Base-by-base conservation (phyloP, 352 stramenopile species). In the Phytophthora vignae region DNA sequence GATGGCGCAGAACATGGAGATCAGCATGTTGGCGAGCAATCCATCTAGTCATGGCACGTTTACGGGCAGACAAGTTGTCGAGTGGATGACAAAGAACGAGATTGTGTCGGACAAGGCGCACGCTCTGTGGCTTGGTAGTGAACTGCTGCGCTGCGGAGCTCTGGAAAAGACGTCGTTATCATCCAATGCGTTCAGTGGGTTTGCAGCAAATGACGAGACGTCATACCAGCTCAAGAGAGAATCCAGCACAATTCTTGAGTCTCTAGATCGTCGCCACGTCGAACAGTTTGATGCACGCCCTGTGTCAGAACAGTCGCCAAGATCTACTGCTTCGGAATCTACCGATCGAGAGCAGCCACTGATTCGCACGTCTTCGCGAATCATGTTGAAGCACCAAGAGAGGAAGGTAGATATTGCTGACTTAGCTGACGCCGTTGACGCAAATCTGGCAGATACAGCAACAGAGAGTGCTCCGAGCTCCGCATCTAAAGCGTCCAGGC, bases 51-150 rank as follows among this genome's bases (percentile, higher is more conserved):
- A 79, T 6, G 82, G 81, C 44, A 76, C 82, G n/a, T 93, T 94
- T 66, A 83, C 82, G 8, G 88, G 88, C 11, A 78, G 78, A 48
- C 69, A 94, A 40, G 71, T 88, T 7, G 76, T 95, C 22, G 71
- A 78, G 10, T 94, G 85, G 85, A 93, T 96, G 88, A 90, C 78
- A 25, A 77, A 85, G 56, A 93, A 92, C 58, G 85, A 94, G 67
- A 91, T 94, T 38, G 85, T 94, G 29, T 81, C 81, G 15, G 78
- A 96, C 52, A 78, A 87, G 42, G 75, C 79, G 22, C 87, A 96
- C 55, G 88, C 87, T 1, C 65, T 87, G 1, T 94, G 87, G 85
- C 84, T 96, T 59, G 85, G 85, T n/a, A 79, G 80, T 48, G 88
- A 96, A 57, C 67, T 96, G 25, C 70, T 96, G 17, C 72, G 77